Evolutionary conservation across 75 land plant species (phyloP).

Genomic region (Chamaecyparis obtusa): DNA sequence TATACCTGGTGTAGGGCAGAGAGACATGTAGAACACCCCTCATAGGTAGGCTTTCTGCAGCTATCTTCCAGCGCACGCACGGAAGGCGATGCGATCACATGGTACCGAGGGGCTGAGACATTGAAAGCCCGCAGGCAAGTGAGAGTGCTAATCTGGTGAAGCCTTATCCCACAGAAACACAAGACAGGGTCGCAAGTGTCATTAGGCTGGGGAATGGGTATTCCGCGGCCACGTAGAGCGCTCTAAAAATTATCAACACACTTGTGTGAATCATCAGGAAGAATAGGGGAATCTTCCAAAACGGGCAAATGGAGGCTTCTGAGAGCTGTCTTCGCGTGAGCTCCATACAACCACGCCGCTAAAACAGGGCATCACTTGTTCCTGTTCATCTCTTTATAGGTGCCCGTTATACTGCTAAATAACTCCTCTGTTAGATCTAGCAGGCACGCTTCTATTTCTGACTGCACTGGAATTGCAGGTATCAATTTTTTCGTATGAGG

Average conservation of each 20-base stretch:
- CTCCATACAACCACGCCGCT: slow-evolving; percentile 64
- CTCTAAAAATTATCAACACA: slow-evolving; percentile 44
- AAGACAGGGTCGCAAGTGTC: slow-evolving; percentile 54
- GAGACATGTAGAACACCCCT: slow-evolving; percentile 49
- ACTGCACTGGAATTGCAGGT: slow-evolving; percentile 63
- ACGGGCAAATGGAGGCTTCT: not conserved
- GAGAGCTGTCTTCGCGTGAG: slow-evolving; percentile 41
- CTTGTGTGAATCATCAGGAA: slow-evolving; percentile 69
- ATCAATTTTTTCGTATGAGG: not conserved
- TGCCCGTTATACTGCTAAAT: slow-evolving; percentile 24
- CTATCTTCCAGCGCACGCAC: slow-evolving; percentile 32
- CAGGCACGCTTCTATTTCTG: slow-evolving; percentile 30
- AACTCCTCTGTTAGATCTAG: slow-evolving; percentile 46
- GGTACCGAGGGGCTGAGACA: not conserved
- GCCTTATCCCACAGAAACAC: slow-evolving; percentile 73
- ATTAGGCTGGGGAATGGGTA: slow-evolving; percentile 32
- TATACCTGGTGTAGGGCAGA: slow-evolving; percentile 20
- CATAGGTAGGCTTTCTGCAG: slow-evolving; percentile 24
- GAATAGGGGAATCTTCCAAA: slow-evolving; percentile 22
- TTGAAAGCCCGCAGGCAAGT: slow-evolving; percentile 42
- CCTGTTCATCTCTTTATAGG: slow-evolving; percentile 26
- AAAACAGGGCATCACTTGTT: slow-evolving; percentile 80
- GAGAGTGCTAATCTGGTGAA: slow-evolving; percentile 27
- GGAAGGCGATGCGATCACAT: slow-evolving; percentile 5
- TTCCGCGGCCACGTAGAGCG: slow-evolving; percentile 34